Conservation (phyloP, 176 grass and related monocot species). For the Chrysopogon serrulatus region DNA sequence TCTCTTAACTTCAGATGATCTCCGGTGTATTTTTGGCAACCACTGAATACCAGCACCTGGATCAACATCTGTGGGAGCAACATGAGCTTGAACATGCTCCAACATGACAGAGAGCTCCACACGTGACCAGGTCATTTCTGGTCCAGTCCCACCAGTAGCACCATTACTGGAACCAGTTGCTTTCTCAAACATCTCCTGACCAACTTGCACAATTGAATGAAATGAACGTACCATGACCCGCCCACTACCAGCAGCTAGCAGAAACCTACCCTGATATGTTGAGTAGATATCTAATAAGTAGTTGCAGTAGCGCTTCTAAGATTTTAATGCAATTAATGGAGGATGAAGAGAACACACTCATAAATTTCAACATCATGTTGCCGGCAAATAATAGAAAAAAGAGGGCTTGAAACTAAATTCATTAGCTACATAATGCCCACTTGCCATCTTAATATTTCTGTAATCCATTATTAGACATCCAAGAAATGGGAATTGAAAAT, state of each 20-base stretch:
- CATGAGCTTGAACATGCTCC: constrained; percentile 96
- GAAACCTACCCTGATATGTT: constrained; percentile 83
- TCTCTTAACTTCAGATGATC: constrained; percentile 79
- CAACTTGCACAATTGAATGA: constrained; percentile 83
- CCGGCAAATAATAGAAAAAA: constrained; percentile 20
- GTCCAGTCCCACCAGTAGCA: constrained; percentile 35
- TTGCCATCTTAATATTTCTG: neutral
- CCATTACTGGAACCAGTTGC: constrained; percentile 36
- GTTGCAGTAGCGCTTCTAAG: constrained; percentile 1
- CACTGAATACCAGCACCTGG: constrained; percentile 98
- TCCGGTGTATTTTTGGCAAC: constrained; percentile 89
- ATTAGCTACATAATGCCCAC: neutral
- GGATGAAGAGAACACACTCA: constrained; percentile 15
- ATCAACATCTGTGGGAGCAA: constrained; percentile 95
- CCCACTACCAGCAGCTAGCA: constrained; percentile 94
- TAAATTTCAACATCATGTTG: constrained; percentile 1
- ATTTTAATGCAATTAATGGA: constrained; percentile 19
- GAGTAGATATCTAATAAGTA: constrained; percentile 23
- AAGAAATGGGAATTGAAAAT: constrained; percentile 12
- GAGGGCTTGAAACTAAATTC: neutral
- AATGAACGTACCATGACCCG: constrained; percentile 91
- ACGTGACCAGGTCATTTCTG: constrained; percentile 85
- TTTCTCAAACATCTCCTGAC: constrained; percentile 83
- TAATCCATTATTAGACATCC: neutral
- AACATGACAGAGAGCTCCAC: constrained; percentile 90